Percentiles rank a stretch among this genome's conserved stretches.
These are phyloP conservation scores for Byssoonygena ceratinophila DNA, from an alignment of 2,329 filamentous ascomycete species.

Conservation along the genomic window DNA sequence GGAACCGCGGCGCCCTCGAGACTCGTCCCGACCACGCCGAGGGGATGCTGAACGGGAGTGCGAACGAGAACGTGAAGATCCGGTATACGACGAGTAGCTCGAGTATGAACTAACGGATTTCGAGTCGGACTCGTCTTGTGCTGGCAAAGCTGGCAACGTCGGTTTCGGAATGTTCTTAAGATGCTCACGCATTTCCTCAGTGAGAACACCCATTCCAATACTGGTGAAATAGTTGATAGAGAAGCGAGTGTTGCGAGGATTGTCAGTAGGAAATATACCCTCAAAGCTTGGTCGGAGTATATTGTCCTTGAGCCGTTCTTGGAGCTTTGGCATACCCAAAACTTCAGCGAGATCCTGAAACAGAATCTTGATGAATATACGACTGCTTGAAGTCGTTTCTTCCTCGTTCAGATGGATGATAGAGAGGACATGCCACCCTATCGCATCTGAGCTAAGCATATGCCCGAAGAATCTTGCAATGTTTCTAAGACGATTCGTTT, in stretches of 20 bases:
- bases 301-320: slow-evolving; percentile 66
- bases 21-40: slow-evolving; percentile 25
- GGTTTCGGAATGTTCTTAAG: slow-evolving; percentile 86
- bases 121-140: slow-evolving; percentile 51
- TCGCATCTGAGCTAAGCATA: slow-evolving; percentile 72
- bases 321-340: slow-evolving; percentile 70
- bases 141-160: slow-evolving; percentile 56
- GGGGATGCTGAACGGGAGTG: slow-evolving; percentile 38
- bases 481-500: slow-evolving; percentile 89
- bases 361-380: slow-evolving; percentile 97
- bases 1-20: slow-evolving; percentile 15
- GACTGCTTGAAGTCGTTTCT: slow-evolving; percentile 88
- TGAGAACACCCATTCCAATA: slow-evolving; percentile 89
- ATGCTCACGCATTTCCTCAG: slow-evolving; percentile 86
- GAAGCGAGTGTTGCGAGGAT: slow-evolving; percentile 82
- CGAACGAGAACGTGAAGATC: slow-evolving; percentile 32
- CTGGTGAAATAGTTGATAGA: slow-evolving; percentile 99
- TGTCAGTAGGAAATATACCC: slow-evolving; percentile 82
- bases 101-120: slow-evolving; percentile 57
- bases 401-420: slow-evolving; percentile 87
- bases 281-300: slow-evolving; percentile 65
- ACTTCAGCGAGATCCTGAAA: slow-evolving; percentile 87
- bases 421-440: slow-evolving; percentile 83
- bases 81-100: slow-evolving; percentile 63
- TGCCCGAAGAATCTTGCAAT: slow-evolving; percentile 93